phyloP scores from a whole-genome alignment of 768 basidiomycete species.

The Leccinum fibrillosum region DNA sequence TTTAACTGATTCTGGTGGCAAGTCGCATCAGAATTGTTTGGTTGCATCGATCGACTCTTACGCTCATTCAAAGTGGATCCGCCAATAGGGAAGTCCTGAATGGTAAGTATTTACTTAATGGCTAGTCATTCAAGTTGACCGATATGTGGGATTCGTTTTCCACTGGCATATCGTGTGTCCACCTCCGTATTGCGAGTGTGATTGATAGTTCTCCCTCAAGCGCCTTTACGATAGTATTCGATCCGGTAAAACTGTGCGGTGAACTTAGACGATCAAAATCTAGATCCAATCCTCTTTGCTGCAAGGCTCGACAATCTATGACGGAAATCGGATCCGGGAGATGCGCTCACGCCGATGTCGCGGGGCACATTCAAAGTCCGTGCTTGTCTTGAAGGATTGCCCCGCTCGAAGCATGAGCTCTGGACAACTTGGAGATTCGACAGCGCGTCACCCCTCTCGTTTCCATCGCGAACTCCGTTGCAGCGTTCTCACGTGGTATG shows the following conservation, averaged over 20 bases:
- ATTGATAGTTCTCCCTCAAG: background rate
- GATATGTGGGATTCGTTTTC: background rate
- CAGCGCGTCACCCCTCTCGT: background rate
- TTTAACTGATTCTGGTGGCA: slow-evolving; percentile 30
- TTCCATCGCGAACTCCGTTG: background rate
- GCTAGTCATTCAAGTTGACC: background rate
- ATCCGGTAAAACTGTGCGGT: background rate
- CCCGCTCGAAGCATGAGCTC: background rate
- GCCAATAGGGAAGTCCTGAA: background rate
- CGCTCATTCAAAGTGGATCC: background rate
- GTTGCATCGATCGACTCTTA: background rate
- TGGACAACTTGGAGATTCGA: background rate
- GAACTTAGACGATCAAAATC: background rate
- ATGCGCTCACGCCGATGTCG: background rate
- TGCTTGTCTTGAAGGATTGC: background rate
- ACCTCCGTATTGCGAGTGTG: background rate
- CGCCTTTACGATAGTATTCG: background rate
- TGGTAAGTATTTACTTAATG: background rate
- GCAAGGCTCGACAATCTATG: background rate
- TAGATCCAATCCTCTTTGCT: background rate
- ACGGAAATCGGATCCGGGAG: background rate
- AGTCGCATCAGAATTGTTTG: slow-evolving; percentile 38
- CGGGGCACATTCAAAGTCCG: too few relatives aligned
- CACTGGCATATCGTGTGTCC: too few relatives aligned
- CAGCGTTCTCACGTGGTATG: slow-evolving; percentile 1